Percentiles rank a stretch among this genome's conserved stretches.
Evolutionary conservation across 2,329 filamentous ascomycete genomes (phyloP).

Genomic region (Aspergillus quadrilineatus): DNA sequence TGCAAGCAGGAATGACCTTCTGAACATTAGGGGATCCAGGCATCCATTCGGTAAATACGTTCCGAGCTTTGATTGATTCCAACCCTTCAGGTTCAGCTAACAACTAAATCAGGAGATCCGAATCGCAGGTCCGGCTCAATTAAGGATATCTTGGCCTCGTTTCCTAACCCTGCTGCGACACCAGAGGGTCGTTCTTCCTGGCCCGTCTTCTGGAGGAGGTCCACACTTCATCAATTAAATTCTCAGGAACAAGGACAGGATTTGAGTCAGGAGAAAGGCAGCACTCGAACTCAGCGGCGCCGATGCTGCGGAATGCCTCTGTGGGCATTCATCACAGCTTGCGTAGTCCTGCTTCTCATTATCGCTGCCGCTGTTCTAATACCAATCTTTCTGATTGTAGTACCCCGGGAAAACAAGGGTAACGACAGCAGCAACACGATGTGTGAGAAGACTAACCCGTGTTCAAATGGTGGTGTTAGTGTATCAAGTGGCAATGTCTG

Average conservation of each 20-base stretch:
- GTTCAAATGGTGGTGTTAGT: slow-evolving; percentile 77
- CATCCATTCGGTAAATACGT: slow-evolving; percentile 28
- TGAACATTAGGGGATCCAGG: slow-evolving; percentile 33
- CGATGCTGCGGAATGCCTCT: slow-evolving; percentile 81
- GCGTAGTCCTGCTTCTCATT: slow-evolving; percentile 67
- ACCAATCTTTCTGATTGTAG: slow-evolving; percentile 64
- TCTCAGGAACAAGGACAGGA: slow-evolving; percentile 25
- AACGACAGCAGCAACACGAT: slow-evolving; percentile 8
- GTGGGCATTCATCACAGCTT: slow-evolving; percentile 70
- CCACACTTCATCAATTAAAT: slow-evolving; percentile 33
- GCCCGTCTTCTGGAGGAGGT: slow-evolving; percentile 40
- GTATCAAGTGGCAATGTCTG: slow-evolving; percentile 68
- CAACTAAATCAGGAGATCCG: slow-evolving; percentile 2
- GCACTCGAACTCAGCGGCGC: slow-evolving; percentile 45
- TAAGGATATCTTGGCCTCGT: slow-evolving; percentile 64
- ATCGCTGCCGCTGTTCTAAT: slow-evolving; percentile 80
- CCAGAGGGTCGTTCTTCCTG: slow-evolving; percentile 41
- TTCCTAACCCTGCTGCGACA: slow-evolving; percentile 60
- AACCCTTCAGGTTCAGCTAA: slow-evolving; percentile 1
- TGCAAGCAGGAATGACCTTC: slow-evolving; percentile 56
- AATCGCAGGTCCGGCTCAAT: slow-evolving; percentile 54
- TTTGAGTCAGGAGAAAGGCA: slow-evolving; percentile 22
- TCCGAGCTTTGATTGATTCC: not conserved
- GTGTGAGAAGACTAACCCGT: slow-evolving; percentile 64
- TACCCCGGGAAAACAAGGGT: slow-evolving; percentile 50